Evolutionary conservation across 148 eudicot species (phyloP).

Genomic region (Fagopyrum homotropicum): DNA sequence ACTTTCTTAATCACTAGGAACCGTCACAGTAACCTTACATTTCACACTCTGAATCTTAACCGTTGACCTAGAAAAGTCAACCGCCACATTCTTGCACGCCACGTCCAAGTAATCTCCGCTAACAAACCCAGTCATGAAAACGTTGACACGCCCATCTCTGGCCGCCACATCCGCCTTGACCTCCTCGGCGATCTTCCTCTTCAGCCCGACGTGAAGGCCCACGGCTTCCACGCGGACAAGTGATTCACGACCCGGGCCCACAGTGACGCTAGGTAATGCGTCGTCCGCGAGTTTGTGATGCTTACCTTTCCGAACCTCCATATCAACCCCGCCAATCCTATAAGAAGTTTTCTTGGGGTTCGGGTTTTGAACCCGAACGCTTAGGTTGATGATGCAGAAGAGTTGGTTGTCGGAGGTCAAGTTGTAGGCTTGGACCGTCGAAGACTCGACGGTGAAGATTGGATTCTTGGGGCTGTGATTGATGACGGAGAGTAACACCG

Average conservation of each 20-base stretch:
- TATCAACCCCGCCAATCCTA: too few relatives aligned
- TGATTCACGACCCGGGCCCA: background rate
- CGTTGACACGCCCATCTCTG: background rate
- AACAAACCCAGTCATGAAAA: background rate
- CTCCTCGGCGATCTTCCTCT: conserved; percentile 9
- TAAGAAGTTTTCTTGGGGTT: too few relatives aligned
- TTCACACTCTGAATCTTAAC: background rate
- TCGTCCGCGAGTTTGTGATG: background rate
- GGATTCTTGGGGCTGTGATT: background rate
- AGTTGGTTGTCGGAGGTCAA: too few relatives aligned
- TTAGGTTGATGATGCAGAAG: too few relatives aligned
- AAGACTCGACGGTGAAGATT: background rate
- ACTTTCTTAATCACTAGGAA: background rate
- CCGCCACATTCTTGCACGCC: background rate
- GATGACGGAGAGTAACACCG: background rate
- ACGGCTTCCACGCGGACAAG: background rate
- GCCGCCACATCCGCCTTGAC: background rate
- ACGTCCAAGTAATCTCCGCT: background rate
- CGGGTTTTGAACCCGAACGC: too few relatives aligned
- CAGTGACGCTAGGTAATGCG: background rate
- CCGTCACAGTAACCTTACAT: background rate
- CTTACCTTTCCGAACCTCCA: too few relatives aligned
- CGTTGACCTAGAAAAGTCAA: background rate
- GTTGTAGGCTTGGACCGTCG: too few relatives aligned
- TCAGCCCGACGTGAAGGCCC: background rate